These are phyloP conservation scores for Carex parvula DNA, from an alignment of 176 grass and related monocot genomes.

Conservation along the genomic window DNA sequence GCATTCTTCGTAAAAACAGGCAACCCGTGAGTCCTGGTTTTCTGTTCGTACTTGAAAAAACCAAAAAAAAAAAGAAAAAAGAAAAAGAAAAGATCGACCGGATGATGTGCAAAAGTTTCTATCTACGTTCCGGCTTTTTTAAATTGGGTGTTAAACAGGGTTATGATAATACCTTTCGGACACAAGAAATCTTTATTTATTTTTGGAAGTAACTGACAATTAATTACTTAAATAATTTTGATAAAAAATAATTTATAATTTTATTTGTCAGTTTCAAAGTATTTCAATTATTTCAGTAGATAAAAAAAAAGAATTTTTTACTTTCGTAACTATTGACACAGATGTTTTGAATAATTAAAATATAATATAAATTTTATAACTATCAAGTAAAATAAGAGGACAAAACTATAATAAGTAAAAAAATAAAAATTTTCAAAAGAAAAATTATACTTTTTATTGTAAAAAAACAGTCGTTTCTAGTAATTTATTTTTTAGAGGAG, in stretches of 20 bases:
- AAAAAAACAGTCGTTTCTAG: no score
- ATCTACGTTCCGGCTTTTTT: neutral
- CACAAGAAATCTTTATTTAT: neutral
- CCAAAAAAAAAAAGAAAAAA: neutral
- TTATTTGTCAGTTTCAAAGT: neutral
- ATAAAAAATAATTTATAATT: no score
- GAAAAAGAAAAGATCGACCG: neutral
- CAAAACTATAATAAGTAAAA: no score
- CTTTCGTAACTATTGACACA: no score
- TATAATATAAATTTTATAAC: no score
- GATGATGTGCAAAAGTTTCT: neutral
- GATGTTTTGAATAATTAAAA: no score
- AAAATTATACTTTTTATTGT: no score
- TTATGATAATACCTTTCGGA: neutral
- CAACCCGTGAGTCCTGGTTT: constrained; percentile 28
- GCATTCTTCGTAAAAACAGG: neutral
- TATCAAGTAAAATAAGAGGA: no score
- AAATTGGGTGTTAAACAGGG: neutral
- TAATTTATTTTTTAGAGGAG: no score
- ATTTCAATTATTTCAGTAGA: neutral
- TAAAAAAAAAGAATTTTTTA: no score
- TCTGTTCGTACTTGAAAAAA: neutral
- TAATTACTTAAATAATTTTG: no score
- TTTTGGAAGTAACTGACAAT: neutral
- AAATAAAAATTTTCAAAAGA: no score